Evolutionary conservation across 352 stramenopile species (phyloP).

Genomic region (Globisporangium cederbergense): DNA sequence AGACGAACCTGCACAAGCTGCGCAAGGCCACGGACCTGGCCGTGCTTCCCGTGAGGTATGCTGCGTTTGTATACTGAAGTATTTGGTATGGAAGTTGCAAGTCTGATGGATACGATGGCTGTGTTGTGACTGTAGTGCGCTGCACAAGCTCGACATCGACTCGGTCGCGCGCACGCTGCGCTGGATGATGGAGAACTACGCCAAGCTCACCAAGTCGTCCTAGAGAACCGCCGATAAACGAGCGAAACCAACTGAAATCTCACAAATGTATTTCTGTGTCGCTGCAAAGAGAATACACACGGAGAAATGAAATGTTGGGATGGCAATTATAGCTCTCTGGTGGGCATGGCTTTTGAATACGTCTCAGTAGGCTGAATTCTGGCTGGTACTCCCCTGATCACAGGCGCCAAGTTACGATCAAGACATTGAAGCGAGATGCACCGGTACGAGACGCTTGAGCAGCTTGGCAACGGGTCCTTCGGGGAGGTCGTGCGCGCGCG

Average conservation of each 20-base stretch:
- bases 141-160: constrained; percentile 88
- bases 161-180: constrained; percentile 65
- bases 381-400: neutral
- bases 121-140: constrained; percentile 35
- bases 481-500: constrained; percentile 90
- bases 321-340: neutral
- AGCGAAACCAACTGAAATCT: neutral
- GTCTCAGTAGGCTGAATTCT: neutral
- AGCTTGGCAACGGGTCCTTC: constrained; percentile 92
- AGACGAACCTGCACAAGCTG: constrained; percentile 75
- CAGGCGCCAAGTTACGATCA: too few relatives aligned
- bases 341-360: too few relatives aligned
- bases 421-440: constrained; percentile 44
- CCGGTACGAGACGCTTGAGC: constrained; percentile 90
- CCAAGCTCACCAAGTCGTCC: constrained; percentile 50
- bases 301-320: neutral
- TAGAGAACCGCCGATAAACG: constrained; percentile 20
- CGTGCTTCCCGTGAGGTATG: constrained; percentile 78
- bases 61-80: neutral
- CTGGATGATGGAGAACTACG: constrained; percentile 68
- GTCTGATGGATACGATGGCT: neutral
- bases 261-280: neutral
- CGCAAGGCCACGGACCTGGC: constrained; percentile 67
- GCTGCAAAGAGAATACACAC: too few relatives aligned
- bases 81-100: neutral